phyloP scores from a whole-genome alignment of 2,329 filamentous ascomycete genomes.

The Fusarium sp. region DNA sequence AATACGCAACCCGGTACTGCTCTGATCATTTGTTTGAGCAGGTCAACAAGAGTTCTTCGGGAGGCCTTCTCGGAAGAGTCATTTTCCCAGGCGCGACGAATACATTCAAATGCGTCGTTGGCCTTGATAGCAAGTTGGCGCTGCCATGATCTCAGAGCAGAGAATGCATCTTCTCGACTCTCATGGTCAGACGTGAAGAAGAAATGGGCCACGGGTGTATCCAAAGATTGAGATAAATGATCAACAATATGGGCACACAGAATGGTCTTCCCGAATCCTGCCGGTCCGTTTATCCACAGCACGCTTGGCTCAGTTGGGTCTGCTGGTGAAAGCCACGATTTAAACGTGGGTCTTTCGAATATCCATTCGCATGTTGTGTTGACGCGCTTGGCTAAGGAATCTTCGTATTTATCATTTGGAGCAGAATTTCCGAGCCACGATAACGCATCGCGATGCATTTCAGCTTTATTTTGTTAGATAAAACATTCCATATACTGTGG shows the following conservation, averaged over 20 bases:
- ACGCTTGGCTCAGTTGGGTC: accelerated
- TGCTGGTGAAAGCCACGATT: accelerated
- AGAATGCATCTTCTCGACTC: constrained; percentile 39
- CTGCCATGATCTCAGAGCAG: constrained; percentile 44
- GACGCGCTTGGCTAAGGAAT: background rate
- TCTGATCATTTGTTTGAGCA: constrained; percentile 30
- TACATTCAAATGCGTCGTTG: background rate
- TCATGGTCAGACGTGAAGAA: constrained; percentile 46
- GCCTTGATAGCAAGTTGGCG: accelerated
- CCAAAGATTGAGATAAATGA: constrained; percentile 1
- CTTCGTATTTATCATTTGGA: background rate
- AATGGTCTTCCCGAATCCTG: constrained; percentile 48
- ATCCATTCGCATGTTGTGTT: background rate
- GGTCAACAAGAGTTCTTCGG: constrained; percentile 4
- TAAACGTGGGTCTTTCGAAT: accelerated
- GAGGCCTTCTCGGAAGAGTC: constrained; percentile 36
- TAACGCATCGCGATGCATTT: background rate
- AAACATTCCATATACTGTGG: accelerated
- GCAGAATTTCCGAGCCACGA: accelerated
- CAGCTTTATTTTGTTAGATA: accelerated
- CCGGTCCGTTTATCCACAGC: constrained; percentile 3
- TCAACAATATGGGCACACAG: constrained; percentile 44
- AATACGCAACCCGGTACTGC: constrained; percentile 33
- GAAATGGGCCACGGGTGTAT: constrained; percentile 38
- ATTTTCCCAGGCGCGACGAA: background rate